phyloP scores from a whole-genome alignment of 495 filamentous ascomycete genomes.

The Neurospora sp. region DNA sequence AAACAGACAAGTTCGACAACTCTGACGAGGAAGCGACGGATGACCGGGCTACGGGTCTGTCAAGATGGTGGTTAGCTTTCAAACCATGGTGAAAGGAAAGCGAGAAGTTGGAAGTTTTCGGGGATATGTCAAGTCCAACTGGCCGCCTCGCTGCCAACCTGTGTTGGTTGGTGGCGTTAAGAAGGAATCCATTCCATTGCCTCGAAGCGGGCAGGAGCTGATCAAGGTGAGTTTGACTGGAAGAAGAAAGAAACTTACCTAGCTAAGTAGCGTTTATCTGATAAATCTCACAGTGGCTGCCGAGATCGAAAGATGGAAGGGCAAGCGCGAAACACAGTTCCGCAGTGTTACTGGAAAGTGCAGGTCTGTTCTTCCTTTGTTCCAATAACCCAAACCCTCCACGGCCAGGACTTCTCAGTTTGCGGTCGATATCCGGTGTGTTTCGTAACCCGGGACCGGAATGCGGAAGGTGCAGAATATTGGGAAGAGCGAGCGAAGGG shows the following conservation, averaged over 20 bases:
- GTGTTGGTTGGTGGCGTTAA: not conserved
- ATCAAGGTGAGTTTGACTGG: not conserved
- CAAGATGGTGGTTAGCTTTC: not conserved
- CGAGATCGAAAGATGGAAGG: not conserved
- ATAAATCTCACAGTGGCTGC: not conserved
- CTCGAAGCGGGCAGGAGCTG: not conserved
- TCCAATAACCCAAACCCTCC: not conserved
- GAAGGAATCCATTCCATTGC: not conserved
- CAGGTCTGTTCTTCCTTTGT: not conserved
- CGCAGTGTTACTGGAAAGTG: not conserved
- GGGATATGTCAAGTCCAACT: not conserved
- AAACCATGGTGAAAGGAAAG: not conserved
- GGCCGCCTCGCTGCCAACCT: not conserved
- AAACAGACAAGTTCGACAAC: not conserved
- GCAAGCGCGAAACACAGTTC: conserved; percentile 11
- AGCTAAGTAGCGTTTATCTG: not conserved
- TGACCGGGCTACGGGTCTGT: not conserved
- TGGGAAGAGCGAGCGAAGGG: not conserved
- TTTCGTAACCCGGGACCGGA: not conserved
- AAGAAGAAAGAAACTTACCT: not conserved
- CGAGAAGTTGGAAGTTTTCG: not conserved
- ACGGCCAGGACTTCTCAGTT: not conserved
- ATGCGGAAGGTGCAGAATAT: not conserved
- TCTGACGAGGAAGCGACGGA: not conserved
- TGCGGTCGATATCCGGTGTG: not conserved